A percentile compares a stretch with the other conserved stretches of the same genome.
Conservation (phyloP, 2,329 filamentous ascomycete genomes). For the Neofusicoccum umdonicola region DNA sequence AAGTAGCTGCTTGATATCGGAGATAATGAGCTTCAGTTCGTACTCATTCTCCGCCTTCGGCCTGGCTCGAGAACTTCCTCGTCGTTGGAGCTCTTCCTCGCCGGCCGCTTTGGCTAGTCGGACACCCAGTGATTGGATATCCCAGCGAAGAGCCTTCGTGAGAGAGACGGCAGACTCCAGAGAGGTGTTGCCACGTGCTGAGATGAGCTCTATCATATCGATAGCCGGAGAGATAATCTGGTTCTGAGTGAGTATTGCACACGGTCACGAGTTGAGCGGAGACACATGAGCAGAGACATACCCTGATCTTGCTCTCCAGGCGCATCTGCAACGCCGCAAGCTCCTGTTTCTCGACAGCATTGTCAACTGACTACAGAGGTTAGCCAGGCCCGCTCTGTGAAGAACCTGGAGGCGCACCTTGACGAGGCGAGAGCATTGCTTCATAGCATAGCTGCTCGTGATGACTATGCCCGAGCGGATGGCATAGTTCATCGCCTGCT, state of each 20-base stretch:
- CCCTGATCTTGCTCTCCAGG: conserved; percentile 82
- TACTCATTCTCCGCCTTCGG: conserved; percentile 57
- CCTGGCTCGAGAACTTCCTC: conserved; percentile 45
- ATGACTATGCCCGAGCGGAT: conserved; percentile 80
- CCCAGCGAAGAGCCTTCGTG: conserved; percentile 77
- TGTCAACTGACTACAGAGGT: conserved; percentile 16
- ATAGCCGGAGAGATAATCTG: conserved; percentile 86
- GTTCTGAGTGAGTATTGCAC: not conserved
- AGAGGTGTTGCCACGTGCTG: conserved; percentile 71
- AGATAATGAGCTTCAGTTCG: conserved; percentile 68
- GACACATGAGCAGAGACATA: conserved; percentile 35
- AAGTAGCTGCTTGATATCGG: conserved; percentile 73
- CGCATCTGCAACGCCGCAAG: conserved; percentile 69
- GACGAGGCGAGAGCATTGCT: conserved; percentile 74
- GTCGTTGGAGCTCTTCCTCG: conserved; percentile 55
- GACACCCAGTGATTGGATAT: conserved; percentile 77
- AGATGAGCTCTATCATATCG: conserved; percentile 87
- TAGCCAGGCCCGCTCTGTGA: conserved; percentile 20
- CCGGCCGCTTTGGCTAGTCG: conserved; percentile 69
- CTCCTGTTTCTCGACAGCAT: conserved; percentile 59
- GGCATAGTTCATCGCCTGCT: conserved; percentile 88
- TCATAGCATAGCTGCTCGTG: conserved; percentile 81
- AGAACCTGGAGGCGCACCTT: conserved; percentile 47
- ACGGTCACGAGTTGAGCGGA: not conserved
- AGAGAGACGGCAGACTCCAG: conserved; percentile 82